Evolutionary conservation across 306 rosid genomes (phyloP).

Genomic region (Sphenostylis stenocarpa): DNA sequence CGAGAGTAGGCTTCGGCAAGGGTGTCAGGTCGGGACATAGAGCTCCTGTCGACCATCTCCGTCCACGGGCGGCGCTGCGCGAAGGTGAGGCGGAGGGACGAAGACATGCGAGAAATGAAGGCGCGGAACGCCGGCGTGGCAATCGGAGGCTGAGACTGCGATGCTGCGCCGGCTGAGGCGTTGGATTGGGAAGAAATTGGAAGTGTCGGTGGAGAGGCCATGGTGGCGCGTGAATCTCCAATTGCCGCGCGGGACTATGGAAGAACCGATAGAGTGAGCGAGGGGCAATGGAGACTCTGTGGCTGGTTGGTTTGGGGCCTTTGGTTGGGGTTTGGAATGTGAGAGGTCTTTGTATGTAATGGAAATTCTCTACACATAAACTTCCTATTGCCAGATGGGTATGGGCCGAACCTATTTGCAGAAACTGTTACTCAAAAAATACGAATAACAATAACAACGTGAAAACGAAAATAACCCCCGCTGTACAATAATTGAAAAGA

Average conservation of each 20-base stretch:
- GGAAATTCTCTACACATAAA: too few relatives aligned
- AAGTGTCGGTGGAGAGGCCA: slow-evolving; percentile 82
- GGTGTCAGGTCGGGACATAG: slow-evolving; percentile 66
- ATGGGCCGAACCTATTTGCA: too few relatives aligned
- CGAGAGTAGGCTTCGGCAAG: slow-evolving; percentile 90
- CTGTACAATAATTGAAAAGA: too few relatives aligned
- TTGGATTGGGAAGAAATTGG: slow-evolving; percentile 64
- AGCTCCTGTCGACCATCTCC: slow-evolving; percentile 71
- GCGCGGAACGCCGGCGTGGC: slow-evolving; percentile 87
- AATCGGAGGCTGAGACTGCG: slow-evolving; percentile 64
- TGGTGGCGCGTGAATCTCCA: slow-evolving; percentile 51
- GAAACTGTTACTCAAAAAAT: too few relatives aligned
- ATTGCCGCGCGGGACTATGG: slow-evolving; percentile 31
- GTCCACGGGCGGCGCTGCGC: slow-evolving; percentile 90
- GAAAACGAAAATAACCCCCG: too few relatives aligned
- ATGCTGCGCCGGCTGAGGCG: neutral
- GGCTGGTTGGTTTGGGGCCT: neutral
- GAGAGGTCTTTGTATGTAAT: too few relatives aligned
- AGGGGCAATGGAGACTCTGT: slow-evolving; percentile 26
- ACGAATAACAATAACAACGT: too few relatives aligned
- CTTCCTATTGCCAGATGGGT: too few relatives aligned
- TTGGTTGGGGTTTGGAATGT: slow-evolving; percentile 14
- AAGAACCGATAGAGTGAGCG: neutral
- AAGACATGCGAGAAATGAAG: slow-evolving; percentile 69
- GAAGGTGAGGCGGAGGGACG: slow-evolving; percentile 70